phyloP scores from a whole-genome alignment of 2,329 filamentous ascomycete genomes.

The Aspergillus brasiliensis region DNA sequence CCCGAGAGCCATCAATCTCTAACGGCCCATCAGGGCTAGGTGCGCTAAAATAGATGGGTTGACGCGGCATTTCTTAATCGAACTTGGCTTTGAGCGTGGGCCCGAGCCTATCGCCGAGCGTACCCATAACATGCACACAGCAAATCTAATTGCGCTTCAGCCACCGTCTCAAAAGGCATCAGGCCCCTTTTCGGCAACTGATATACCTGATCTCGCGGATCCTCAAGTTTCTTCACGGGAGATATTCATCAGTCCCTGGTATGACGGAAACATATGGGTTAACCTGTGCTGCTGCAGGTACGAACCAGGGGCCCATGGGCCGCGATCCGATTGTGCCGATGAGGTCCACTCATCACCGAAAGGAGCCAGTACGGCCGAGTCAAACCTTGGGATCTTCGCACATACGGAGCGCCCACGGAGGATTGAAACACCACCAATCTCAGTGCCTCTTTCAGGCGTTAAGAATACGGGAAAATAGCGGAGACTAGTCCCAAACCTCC shows the following conservation, averaged over 20 bases:
- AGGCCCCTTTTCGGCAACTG: not conserved
- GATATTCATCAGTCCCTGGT: not conserved
- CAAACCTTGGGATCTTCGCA: not conserved
- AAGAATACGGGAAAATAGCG: not conserved
- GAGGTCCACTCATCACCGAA: not conserved
- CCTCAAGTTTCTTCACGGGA: not conserved
- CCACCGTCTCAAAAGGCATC: not conserved
- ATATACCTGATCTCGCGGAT: not conserved
- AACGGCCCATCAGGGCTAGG: not conserved
- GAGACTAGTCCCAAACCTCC: not conserved
- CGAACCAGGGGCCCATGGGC: not conserved
- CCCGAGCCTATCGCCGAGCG: not conserved
- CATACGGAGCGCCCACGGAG: not conserved
- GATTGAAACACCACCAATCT: constrained; percentile 3
- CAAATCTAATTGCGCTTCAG: not conserved
- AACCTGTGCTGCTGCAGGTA: not conserved
- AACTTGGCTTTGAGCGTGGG: constrained; percentile 5
- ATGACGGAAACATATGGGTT: not conserved
- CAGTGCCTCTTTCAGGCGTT: not conserved
- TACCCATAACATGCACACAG: not conserved
- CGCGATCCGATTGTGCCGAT: not conserved
- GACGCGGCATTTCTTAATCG: constrained; percentile 11
- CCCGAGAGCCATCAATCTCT: constrained; percentile 2
- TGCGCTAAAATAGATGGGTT: not conserved
- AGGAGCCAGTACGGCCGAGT: not conserved